A percentile compares a stretch with the other conserved stretches of the same genome.
Evolutionary conservation across 2,329 filamentous ascomycete genomes (phyloP).

Genomic region (Claviceps paspali): DNA sequence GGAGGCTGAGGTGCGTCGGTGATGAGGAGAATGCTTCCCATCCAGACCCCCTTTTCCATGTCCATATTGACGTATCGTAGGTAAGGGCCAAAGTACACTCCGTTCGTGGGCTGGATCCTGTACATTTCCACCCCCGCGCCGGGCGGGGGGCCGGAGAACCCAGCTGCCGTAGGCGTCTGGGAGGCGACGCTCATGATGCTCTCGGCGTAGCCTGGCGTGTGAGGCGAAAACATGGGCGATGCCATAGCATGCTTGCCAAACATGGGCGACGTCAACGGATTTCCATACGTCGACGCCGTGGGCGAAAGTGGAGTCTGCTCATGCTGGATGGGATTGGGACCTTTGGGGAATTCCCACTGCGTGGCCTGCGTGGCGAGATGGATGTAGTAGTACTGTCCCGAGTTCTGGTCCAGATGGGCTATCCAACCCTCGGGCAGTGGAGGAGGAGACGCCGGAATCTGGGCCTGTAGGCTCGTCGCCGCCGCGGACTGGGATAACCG

Average conservation of each 20-base stretch:
- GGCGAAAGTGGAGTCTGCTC: constrained; percentile 75
- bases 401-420: constrained; percentile 85
- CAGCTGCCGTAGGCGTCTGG: constrained; percentile 60
- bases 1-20: constrained; percentile 85
- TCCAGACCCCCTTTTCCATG: constrained; percentile 75
- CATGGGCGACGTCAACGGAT: constrained; percentile 55
- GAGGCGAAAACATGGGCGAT: constrained; percentile 70
- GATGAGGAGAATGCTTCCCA: constrained; percentile 84
- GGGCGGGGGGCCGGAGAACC: constrained; percentile 79
- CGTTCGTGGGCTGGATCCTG: constrained; percentile 83
- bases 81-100: constrained; percentile 96
- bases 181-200: constrained; percentile 71
- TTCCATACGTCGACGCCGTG: constrained; percentile 59
- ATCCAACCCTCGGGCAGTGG: constrained; percentile 97
- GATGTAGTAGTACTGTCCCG: constrained; percentile 97
- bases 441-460: constrained; percentile 68
- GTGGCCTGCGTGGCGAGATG: constrained; percentile 89
- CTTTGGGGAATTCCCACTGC: constrained; percentile 98
- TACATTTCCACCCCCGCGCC: constrained; percentile 85
- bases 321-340: constrained; percentile 74
- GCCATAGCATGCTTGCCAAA: constrained; percentile 42
- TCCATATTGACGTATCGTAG: constrained; percentile 96
- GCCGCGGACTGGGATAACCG: constrained; percentile 29
- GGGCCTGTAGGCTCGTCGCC: constrained; percentile 22
- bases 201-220: constrained; percentile 71